These are phyloP conservation scores for Galerina marginata DNA, from an alignment of 768 basidiomycete species.

Conservation along the genomic window DNA sequence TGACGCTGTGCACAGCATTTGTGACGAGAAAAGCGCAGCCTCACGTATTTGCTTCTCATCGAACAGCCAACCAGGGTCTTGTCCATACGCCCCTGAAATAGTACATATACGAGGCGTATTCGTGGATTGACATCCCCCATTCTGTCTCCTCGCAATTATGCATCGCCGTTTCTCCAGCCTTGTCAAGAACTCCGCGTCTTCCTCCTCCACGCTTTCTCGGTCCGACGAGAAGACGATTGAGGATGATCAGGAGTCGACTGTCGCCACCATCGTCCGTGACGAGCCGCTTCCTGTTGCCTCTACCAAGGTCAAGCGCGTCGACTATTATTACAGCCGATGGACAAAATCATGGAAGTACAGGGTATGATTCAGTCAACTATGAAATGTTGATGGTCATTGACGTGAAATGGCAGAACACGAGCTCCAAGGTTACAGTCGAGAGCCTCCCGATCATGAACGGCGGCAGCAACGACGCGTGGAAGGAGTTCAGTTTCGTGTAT, in stretches of 20 bases:
- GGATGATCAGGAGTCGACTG: conserved; percentile 43
- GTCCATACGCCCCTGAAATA: background rate
- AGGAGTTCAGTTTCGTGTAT: conserved; percentile 46
- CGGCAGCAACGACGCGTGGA: conserved; percentile 58
- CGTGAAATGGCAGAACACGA: conserved; percentile 47
- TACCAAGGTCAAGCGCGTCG: conserved; percentile 64
- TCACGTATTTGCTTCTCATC: conserved; percentile 1
- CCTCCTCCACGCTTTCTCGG: conserved; percentile 17
- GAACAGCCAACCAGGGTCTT: conserved; percentile 1
- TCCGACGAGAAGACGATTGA: conserved; percentile 19
- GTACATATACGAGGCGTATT: conserved; percentile 8
- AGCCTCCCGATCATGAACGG: conserved; percentile 43
- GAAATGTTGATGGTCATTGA: background rate
- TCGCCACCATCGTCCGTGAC: conserved; percentile 38
- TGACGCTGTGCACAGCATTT: conserved; percentile 14
- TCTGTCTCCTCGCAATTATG: conserved; percentile 13
- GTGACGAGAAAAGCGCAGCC: conserved; percentile 7
- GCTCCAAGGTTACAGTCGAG: conserved; percentile 57
- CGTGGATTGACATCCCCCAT: background rate
- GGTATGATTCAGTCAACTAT: conserved; percentile 29
- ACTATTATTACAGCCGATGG: conserved; percentile 65
- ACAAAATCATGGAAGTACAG: conserved; percentile 61
- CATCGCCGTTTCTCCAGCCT: conserved; percentile 33
- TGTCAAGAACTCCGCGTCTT: conserved; percentile 25
- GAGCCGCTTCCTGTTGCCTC: conserved; percentile 47